Conservation (phyloP, 1,284 basidiomycete species). For the Rhodotorula sp. region DNA sequence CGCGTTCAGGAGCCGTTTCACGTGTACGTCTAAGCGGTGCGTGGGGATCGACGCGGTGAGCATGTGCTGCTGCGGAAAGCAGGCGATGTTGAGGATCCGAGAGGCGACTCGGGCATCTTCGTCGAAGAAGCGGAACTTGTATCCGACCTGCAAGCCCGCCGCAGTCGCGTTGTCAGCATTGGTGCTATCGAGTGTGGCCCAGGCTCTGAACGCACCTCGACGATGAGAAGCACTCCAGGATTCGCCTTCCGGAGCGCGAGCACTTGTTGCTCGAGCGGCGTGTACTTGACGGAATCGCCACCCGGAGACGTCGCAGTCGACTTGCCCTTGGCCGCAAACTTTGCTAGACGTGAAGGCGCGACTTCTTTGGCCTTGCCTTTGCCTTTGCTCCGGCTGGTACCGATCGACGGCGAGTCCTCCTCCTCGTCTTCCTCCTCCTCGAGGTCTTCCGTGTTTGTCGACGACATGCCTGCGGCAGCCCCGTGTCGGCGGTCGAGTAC, state of each 20-base stretch:
- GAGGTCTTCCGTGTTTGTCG: background rate
- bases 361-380: conserved; percentile 20
- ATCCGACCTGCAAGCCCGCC: conserved; percentile 33
- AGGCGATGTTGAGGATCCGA: conserved; percentile 37
- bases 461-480: background rate
- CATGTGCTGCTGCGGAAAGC: conserved; percentile 37
- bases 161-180: background rate
- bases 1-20: conserved; percentile 84
- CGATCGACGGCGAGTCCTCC: background rate
- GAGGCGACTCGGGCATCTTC: conserved; percentile 41
- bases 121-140: conserved; percentile 44
- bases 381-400: conserved; percentile 3
- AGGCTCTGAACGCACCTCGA: conserved; percentile 33
- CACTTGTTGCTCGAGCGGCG: conserved; percentile 45
- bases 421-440: background rate
- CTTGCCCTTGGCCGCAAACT: conserved; percentile 17
- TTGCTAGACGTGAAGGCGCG: conserved; percentile 5
- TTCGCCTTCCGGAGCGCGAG: conserved; percentile 39
- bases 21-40: conserved; percentile 71
- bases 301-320: background rate
- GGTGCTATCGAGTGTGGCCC: too few relatives aligned
- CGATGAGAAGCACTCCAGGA: conserved; percentile 41
- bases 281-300: conserved; percentile 38
- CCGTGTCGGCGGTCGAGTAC: background rate
- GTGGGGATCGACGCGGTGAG: conserved; percentile 32